A percentile compares a stretch with the other conserved stretches of the same genome.
phyloP scores from a whole-genome alignment of 345 rosid species.

The Hevea brasiliensis region DNA sequence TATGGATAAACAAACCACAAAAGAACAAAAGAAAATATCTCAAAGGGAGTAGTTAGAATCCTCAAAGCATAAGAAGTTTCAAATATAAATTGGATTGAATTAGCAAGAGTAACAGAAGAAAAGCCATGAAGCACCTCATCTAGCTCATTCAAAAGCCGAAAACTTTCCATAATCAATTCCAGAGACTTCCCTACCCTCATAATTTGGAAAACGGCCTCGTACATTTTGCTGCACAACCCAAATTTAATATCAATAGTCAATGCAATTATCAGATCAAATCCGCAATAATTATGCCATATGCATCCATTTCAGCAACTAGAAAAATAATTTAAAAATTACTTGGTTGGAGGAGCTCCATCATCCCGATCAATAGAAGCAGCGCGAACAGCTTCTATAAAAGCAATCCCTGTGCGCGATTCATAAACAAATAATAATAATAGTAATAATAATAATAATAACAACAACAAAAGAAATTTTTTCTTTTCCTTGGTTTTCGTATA shows the following conservation, averaged over 20 bases:
- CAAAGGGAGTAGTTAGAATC: neutral
- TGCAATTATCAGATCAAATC: neutral
- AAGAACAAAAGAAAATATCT: neutral
- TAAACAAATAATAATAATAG: neutral
- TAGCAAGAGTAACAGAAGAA: neutral
- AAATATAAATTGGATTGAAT: constrained; percentile 6
- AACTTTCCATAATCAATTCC: constrained; percentile 70
- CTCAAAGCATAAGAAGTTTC: neutral
- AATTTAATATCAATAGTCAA: neutral
- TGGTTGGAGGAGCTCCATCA: constrained; percentile 55
- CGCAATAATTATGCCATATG: neutral
- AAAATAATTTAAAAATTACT: constrained; percentile 28
- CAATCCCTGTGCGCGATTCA: constrained; percentile 42
- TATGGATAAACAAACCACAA: constrained; percentile 15
- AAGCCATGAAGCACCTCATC: constrained; percentile 43
- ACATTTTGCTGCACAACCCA: constrained; percentile 57
- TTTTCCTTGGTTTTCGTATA: neutral
- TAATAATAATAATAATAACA: neutral
- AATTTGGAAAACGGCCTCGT: constrained; percentile 62
- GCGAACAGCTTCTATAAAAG: constrained; percentile 69
- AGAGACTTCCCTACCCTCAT: constrained; percentile 58
- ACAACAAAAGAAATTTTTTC: neutral
- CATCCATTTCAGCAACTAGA: neutral
- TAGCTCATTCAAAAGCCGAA: constrained; percentile 62
- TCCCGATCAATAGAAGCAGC: constrained; percentile 50